phyloP scores from a whole-genome alignment of 208 protist species.

The Acanthamoeba healyi region DNA sequence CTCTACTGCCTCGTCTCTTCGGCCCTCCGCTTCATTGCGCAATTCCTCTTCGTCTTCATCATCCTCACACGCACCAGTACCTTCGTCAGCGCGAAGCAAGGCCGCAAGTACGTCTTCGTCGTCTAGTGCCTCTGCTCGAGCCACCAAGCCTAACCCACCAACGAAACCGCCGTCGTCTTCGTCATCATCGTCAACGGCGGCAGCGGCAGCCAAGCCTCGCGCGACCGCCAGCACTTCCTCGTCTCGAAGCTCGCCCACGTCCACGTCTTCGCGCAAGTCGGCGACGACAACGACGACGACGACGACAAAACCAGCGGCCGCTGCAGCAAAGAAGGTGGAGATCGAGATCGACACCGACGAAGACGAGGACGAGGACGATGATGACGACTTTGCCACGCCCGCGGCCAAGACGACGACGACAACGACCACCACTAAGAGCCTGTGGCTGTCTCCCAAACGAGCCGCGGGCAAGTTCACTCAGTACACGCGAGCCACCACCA shows the following conservation, averaged over 20 bases:
- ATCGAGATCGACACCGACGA: neutral
- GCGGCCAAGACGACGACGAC: neutral
- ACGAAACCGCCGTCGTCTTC: no score
- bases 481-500: neutral
- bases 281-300: neutral
- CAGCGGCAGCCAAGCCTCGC: neutral
- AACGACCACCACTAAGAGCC: neutral
- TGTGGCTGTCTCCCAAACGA: neutral
- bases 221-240: neutral
- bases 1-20: neutral
- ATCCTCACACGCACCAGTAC: neutral
- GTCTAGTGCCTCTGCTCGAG: no score
- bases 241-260: neutral
- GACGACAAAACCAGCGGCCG: no score
- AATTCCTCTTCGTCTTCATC: neutral
- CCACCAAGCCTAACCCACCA: no score
- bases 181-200: neutral
- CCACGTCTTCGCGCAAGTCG: neutral
- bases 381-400: neutral
- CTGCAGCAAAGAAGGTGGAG: neutral
- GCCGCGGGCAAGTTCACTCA: neutral
- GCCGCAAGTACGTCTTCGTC: neutral
- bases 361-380: neutral
- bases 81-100: neutral
- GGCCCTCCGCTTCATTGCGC: neutral